Evolutionary conservation across 129 eudicot genomes (phyloP), one percentile per base, ranked within the genome.

Genomic region (Saposhnikovia divaricata): DNA sequence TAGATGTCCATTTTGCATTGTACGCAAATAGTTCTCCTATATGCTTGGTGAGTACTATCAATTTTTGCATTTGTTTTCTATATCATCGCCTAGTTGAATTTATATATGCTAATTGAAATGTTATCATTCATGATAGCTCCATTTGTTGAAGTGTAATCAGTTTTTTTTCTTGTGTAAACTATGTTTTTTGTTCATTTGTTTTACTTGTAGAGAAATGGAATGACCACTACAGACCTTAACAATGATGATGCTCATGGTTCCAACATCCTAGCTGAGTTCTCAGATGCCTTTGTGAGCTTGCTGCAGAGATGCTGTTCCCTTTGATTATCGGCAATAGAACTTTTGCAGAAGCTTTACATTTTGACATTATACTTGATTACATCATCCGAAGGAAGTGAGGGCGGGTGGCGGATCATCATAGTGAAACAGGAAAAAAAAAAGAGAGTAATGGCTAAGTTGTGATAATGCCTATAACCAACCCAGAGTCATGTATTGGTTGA

Each of bases 281-380:
- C 93, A 25, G 93, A 87, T 57, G 81, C 87, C 77, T 90, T 92
- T 83, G 85, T 84, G 12, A 83, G 87, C 46, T 88, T 95, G 96
- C 93, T 79, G 97, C 96, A 86, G 88, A 90, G 63, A 48, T 82
- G 90, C 81, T 90, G 81, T 90, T 92, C 82, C 90, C 79, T 74
- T n/a, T 90, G 86, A 89, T 81, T 43, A 68, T 76, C 77, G 80
- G 39, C 63, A 6, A 73, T 21, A 16, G 27, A 74, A 76, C 80
- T 81, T 42, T 43, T 21, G 28, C 31, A 75, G 44, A 53, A 65
- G 50, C 39, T 77, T 42, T 39, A 3, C 61, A 38, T 76, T 76
- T 59, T 59, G 68, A 59, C 68, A 4, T 59, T 59, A 59, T 59
- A 69, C 83, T 73, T 44, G 75, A 80, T 83, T 81, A 66, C 23